A percentile compares a stretch with the other conserved stretches of the same genome.
Evolutionary conservation across 768 basidiomycete species (phyloP).

Genomic region (Mycena galopus): DNA sequence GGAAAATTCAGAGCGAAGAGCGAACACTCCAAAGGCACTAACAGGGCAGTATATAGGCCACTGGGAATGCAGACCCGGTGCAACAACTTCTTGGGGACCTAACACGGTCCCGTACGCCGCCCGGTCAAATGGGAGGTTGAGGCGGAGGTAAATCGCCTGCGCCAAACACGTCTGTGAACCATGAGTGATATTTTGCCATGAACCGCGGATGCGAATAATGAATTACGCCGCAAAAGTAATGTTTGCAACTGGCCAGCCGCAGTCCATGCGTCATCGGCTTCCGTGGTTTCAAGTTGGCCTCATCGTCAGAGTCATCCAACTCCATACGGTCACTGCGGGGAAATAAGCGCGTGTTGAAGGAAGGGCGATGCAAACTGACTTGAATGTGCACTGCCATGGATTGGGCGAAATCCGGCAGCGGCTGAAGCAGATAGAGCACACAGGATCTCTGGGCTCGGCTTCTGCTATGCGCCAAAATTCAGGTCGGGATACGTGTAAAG

Average conservation of each 20-base stretch:
- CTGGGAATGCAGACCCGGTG: slow-evolving; percentile 8
- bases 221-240: slow-evolving; percentile 36
- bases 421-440: slow-evolving; percentile 18
- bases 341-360: neutral
- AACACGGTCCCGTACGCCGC: slow-evolving; percentile 26
- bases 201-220: neutral
- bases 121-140: slow-evolving; percentile 36
- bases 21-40: neutral
- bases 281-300: slow-evolving; percentile 3
- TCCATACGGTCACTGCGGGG: slow-evolving; percentile 8
- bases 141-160: slow-evolving; percentile 34
- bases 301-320: neutral
- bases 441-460: neutral
- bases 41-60: slow-evolving; percentile 37
- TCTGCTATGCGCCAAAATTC: no score
- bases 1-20: neutral
- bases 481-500: neutral
- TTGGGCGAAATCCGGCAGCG: slow-evolving; percentile 19
- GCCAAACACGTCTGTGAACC: slow-evolving; percentile 34
- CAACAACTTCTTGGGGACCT: neutral
- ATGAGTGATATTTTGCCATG: neutral
- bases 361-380: neutral
- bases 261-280: slow-evolving; percentile 14
- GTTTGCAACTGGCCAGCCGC: slow-evolving; percentile 22
- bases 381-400: slow-evolving; percentile 31